Evolutionary conservation across 768 basidiomycete species (phyloP).

Genomic region (Lactarius evosmus): DNA sequence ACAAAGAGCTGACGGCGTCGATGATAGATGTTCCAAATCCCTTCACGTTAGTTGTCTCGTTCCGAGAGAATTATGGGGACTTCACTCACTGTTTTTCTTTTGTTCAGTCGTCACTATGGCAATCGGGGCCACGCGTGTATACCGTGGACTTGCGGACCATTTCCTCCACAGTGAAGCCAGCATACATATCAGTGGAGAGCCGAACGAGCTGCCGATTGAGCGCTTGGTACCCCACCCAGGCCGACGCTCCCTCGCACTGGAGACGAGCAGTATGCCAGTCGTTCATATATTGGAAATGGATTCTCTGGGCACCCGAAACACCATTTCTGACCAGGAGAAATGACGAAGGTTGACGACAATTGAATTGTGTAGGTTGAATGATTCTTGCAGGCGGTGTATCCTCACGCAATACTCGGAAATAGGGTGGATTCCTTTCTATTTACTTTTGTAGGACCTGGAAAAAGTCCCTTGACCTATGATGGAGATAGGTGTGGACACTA

Average conservation of each 20-base stretch:
- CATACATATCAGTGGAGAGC: not conserved
- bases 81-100: not conserved
- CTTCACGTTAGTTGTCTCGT: not conserved
- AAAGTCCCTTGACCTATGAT: not conserved
- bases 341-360: not conserved
- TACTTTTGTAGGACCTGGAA: not conserved
- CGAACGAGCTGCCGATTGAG: not conserved
- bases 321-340: not conserved
- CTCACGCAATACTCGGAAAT: not conserved
- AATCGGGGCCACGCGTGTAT: constrained; percentile 2
- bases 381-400: too few relatives aligned
- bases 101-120: constrained; percentile 8
- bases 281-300: not conserved
- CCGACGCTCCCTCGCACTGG: not conserved
- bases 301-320: not conserved
- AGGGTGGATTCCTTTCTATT: not conserved
- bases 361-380: not conserved
- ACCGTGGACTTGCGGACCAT: constrained; percentile 1
- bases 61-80: too few relatives aligned
- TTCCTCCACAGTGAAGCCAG: not conserved
- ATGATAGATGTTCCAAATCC: constrained; percentile 10
- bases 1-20: not conserved
- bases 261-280: not conserved
- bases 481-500: too few relatives aligned
- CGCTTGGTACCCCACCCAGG: not conserved